phyloP scores from a whole-genome alignment of 2,329 filamentous ascomycete species.

The Arthrobotrys conoides region DNA sequence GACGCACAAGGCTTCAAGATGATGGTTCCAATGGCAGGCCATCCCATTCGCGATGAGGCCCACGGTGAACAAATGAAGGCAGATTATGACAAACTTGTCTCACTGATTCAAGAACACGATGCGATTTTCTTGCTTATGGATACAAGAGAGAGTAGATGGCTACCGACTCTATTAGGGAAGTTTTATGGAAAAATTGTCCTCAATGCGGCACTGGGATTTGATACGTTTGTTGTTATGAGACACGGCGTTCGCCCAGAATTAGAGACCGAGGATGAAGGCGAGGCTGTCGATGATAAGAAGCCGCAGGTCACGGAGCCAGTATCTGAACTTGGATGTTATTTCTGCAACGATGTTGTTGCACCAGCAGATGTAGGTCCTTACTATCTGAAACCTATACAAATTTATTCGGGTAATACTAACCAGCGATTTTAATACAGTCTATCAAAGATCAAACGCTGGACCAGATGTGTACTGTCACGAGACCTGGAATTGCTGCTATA shows the following conservation, averaged over 20 bases:
- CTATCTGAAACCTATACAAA: slow-evolving; percentile 31
- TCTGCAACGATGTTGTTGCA: slow-evolving; percentile 97
- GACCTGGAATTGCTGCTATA: slow-evolving; percentile 91
- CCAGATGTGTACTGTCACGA: slow-evolving; percentile 97
- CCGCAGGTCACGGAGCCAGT: slow-evolving; percentile 70
- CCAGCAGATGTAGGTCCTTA: slow-evolving; percentile 82
- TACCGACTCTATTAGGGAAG: slow-evolving; percentile 96
- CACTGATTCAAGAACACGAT: slow-evolving; percentile 86
- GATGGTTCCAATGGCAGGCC: slow-evolving; percentile 94
- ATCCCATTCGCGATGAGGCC: slow-evolving; percentile 76
- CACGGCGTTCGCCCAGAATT: slow-evolving; percentile 79
- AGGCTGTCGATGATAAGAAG: slow-evolving; percentile 41
- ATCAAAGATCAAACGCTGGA: slow-evolving; percentile 95
- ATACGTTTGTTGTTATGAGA: slow-evolving; percentile 97
- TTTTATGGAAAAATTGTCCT: slow-evolving; percentile 93
- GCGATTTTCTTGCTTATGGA: slow-evolving; percentile 98
- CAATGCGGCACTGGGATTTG: slow-evolving; percentile 95
- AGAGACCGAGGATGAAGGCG: slow-evolving; percentile 67
- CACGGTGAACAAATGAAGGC: slow-evolving; percentile 78
- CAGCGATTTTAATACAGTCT: slow-evolving; percentile 73
- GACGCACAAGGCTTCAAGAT: slow-evolving; percentile 84
- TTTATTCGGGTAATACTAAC: slow-evolving; percentile 11
- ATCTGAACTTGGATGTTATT: slow-evolving; percentile 88
- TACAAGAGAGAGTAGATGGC: slow-evolving; percentile 91
- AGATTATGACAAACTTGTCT: slow-evolving; percentile 82